A percentile compares a stretch with the other conserved stretches of the same genome.
Conservation (phyloP, 139 green algal genomes). For the Chlamydomonas applanata region DNA sequence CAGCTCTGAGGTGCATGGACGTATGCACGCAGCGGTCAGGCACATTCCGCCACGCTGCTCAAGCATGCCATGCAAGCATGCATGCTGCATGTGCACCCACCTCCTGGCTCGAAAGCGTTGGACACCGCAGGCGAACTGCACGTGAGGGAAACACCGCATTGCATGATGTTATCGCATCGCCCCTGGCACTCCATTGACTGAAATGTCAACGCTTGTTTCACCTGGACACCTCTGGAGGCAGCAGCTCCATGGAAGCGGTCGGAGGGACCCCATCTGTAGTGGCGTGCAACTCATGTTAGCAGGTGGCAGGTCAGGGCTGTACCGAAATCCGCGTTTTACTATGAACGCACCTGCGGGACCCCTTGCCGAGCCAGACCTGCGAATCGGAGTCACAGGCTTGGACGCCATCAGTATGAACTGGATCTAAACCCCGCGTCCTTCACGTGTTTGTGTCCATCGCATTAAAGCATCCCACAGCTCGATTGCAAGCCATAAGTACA, state of each 20-base stretch:
- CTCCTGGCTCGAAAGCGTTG: background rate
- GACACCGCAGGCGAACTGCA: background rate
- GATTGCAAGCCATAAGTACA: too few species aligned
- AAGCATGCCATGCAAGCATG: background rate
- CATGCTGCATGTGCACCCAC: background rate
- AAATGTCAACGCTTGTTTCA: background rate
- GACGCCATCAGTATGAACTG: background rate
- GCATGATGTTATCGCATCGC: background rate
- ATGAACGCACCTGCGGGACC: background rate
- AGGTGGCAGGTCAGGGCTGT: background rate
- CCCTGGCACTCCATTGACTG: background rate
- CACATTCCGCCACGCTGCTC: background rate
- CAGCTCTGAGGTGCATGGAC: too few species aligned
- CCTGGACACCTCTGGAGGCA: background rate
- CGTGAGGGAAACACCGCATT: background rate
- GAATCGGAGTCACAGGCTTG: constrained; percentile 4
- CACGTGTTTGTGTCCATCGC: too few species aligned
- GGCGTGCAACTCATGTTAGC: too few species aligned
- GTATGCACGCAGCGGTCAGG: too few species aligned
- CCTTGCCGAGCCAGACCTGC: background rate
- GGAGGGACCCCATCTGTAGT: constrained; percentile 1
- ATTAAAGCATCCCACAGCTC: too few species aligned
- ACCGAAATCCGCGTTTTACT: background rate
- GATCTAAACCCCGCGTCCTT: too few species aligned
- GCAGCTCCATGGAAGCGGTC: constrained; percentile 3